Conservation (phyloP, 78 protist genomes). For the Guillardia theta region DNA sequence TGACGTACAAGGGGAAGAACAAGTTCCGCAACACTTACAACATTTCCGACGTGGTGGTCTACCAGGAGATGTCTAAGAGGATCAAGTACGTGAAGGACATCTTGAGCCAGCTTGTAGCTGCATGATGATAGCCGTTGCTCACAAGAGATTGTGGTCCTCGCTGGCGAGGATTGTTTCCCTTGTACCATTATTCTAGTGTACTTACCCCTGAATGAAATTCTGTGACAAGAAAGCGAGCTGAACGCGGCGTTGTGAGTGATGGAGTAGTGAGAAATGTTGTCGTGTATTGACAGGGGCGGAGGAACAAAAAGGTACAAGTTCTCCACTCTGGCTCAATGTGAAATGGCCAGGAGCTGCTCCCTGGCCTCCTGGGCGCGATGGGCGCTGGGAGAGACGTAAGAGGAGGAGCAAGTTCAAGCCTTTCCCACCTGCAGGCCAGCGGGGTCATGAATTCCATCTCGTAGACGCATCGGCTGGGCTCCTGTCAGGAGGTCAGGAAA, state of each 20-base stretch:
- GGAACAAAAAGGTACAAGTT: too few relatives aligned
- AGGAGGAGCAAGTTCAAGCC: too few relatives aligned
- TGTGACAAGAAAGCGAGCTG: neutral
- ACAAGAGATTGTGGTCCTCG: too few relatives aligned
- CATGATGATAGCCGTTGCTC: neutral
- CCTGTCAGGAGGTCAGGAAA: neutral
- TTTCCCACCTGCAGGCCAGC: neutral
- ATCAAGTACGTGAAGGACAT: conserved; percentile 48
- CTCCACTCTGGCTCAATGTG: too few relatives aligned
- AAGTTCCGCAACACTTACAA: neutral
- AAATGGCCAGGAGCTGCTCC: too few relatives aligned
- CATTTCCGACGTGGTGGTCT: neutral
- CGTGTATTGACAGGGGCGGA: too few relatives aligned
- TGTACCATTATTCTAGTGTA: neutral
- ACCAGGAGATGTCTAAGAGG: conserved; percentile 30
- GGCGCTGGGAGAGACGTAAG: too few relatives aligned
- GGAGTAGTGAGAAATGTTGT: neutral
- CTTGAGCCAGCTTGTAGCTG: conserved; percentile 23
- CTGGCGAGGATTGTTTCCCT: too few relatives aligned
- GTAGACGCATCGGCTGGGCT: neutral
- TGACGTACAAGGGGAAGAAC: conserved; percentile 53
- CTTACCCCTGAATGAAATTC: neutral
- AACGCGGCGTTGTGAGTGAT: neutral
- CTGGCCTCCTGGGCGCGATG: too few relatives aligned
- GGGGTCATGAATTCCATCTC: conserved; percentile 15